Evolutionary conservation across 805 yeast genomes (phyloP).

Genomic region (Wickerhamiella galacta): DNA sequence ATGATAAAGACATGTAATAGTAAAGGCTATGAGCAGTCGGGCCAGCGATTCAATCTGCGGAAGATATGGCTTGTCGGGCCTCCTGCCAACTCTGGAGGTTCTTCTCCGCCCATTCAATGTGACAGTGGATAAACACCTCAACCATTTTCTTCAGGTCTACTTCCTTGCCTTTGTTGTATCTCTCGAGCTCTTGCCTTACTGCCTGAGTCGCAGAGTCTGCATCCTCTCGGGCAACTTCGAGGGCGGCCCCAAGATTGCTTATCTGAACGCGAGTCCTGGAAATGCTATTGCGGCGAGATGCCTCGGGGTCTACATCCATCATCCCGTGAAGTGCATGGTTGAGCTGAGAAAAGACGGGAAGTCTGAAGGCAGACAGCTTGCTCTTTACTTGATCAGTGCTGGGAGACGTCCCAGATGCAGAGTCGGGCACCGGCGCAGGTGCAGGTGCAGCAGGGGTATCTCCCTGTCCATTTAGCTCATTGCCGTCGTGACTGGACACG

Average conservation of each 20-base stretch:
- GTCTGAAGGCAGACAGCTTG: constrained; percentile 25
- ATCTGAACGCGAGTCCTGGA: constrained; percentile 31
- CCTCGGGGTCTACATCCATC: constrained; percentile 50
- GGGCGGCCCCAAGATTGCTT: constrained; percentile 32
- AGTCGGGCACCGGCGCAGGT: neutral
- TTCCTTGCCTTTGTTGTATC: constrained; percentile 35
- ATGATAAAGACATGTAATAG: too few species aligned
- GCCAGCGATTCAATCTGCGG: too few species aligned
- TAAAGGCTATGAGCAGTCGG: too few species aligned
- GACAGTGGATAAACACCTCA: constrained; percentile 35
- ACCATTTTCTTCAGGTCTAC: constrained; percentile 37
- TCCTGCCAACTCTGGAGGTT: constrained; percentile 54
- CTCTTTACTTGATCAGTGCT: too few species aligned
- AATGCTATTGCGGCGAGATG: constrained; percentile 37
- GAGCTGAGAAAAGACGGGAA: constrained; percentile 37
- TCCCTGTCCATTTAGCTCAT: neutral
- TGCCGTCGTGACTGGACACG: neutral
- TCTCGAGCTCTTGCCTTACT: constrained; percentile 25
- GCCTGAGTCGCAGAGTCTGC: constrained; percentile 32
- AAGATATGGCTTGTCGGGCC: constrained; percentile 27
- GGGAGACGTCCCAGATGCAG: neutral
- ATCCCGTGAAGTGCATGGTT: constrained; percentile 40
- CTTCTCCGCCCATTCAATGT: constrained; percentile 50
- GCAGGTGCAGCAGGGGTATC: neutral
- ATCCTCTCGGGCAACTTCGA: constrained; percentile 37